phyloP scores from a whole-genome alignment of 1,284 basidiomycete species.

The Leccinum colubrinum region DNA sequence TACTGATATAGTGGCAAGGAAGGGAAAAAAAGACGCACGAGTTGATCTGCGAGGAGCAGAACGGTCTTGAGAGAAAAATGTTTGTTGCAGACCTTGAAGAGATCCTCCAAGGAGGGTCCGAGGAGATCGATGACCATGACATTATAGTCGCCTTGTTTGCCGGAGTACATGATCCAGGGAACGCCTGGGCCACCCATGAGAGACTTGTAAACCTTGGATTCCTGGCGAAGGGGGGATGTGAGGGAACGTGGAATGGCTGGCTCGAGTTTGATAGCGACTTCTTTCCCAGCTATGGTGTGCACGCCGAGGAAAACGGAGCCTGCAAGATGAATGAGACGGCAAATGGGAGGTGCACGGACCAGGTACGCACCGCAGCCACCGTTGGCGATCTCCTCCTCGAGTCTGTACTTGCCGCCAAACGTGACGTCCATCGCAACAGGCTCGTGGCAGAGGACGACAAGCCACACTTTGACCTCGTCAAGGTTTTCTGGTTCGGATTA shows the following conservation, averaged over 20 bases:
- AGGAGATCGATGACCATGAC: slow-evolving; percentile 96
- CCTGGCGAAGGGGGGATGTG: slow-evolving; percentile 79
- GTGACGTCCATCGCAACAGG: slow-evolving; percentile 57
- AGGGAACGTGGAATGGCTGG: slow-evolving; percentile 63
- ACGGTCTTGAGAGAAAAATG: slow-evolving; percentile 94
- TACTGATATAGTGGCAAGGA: not conserved
- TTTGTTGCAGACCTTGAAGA: slow-evolving; percentile 94
- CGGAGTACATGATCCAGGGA: slow-evolving; percentile 94
- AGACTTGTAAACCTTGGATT: slow-evolving; percentile 90
- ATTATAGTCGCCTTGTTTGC: slow-evolving; percentile 93
- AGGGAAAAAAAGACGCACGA: slow-evolving; percentile 50
- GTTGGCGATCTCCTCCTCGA: slow-evolving; percentile 94
- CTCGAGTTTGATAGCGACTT: slow-evolving; percentile 96
- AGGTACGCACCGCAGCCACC: slow-evolving; percentile 82
- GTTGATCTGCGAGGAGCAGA: slow-evolving; percentile 87
- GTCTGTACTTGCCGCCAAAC: slow-evolving; percentile 89
- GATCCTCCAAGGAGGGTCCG: slow-evolving; percentile 90
- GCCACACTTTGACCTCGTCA: not conserved
- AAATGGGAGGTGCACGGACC: slow-evolving; percentile 6
- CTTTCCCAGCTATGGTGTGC: slow-evolving; percentile 94
- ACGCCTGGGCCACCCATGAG: slow-evolving; percentile 93
- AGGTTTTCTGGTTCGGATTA: slow-evolving; percentile 21
- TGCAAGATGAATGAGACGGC: slow-evolving; percentile 29
- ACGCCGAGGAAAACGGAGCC: slow-evolving; percentile 94
- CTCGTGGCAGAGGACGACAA: slow-evolving; percentile 13